Percentiles rank a stretch among this genome's conserved stretches.
Evolutionary conservation across 441 rosid species (phyloP).

Genomic region (Adansonia gregorii): DNA sequence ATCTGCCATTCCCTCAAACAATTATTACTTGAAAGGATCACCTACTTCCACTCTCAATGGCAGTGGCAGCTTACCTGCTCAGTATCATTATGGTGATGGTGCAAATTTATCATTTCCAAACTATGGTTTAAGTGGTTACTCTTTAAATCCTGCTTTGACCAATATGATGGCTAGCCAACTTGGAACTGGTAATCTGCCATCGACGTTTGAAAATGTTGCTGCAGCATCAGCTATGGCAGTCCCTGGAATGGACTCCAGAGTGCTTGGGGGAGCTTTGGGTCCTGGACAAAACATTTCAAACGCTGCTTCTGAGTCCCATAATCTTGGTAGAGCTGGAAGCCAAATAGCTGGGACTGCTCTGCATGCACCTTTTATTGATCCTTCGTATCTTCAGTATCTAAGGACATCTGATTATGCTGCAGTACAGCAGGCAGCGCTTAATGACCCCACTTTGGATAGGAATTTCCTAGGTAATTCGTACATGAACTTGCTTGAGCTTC

Average conservation of each 20-base stretch:
- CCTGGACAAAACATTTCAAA: conserved; percentile 50
- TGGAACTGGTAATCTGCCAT: conserved; percentile 61
- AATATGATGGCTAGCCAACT: conserved; percentile 72
- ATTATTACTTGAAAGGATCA: conserved; percentile 65
- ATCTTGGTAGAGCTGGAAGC: conserved; percentile 50
- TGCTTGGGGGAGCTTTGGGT: conserved; percentile 56
- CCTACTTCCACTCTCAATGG: conserved; percentile 57
- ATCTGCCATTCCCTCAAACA: conserved; percentile 39
- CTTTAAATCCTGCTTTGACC: conserved; percentile 62
- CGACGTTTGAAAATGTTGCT: conserved; percentile 66
- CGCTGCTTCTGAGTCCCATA: conserved; percentile 49
- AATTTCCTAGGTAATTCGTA: conserved; percentile 59
- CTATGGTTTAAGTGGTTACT: conserved; percentile 55
- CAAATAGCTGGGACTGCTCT: conserved; percentile 58
- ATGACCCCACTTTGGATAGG: conserved; percentile 58
- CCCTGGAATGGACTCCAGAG: conserved; percentile 67
- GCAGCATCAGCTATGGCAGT: conserved; percentile 67
- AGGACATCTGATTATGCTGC: conserved; percentile 61
- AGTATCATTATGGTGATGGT: conserved; percentile 62
- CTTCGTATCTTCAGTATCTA: conserved; percentile 30
- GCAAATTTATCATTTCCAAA: conserved; percentile 48
- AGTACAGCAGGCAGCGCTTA: conserved; percentile 53
- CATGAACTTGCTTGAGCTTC: conserved; percentile 64
- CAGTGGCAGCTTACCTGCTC: conserved; percentile 54
- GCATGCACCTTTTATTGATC: conserved; percentile 65